These are phyloP conservation scores for Zymoseptoria pseudotritici DNA, from an alignment of 2,329 filamentous ascomycete genomes.

Conservation along the genomic window DNA sequence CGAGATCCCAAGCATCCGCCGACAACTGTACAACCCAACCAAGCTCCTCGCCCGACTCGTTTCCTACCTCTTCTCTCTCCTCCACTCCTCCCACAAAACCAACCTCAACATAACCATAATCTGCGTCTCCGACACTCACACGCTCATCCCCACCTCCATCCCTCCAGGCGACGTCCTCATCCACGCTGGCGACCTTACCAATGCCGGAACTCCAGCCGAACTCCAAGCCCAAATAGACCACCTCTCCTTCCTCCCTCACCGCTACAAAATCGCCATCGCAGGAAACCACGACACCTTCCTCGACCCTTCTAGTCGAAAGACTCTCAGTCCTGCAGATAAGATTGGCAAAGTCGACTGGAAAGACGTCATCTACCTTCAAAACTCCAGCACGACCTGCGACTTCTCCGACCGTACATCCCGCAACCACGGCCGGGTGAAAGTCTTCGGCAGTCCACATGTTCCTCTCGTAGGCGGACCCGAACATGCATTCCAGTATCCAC, in stretches of 20 bases:
- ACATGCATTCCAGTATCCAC: slow-evolving; percentile 71
- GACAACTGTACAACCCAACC: slow-evolving; percentile 27
- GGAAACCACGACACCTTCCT: slow-evolving; percentile 90
- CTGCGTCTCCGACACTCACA: slow-evolving; percentile 87
- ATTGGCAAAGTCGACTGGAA: slow-evolving; percentile 55
- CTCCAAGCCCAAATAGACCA: slow-evolving; percentile 82
- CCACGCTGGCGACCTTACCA: slow-evolving; percentile 79
- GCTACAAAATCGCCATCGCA: slow-evolving; percentile 71
- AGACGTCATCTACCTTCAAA: slow-evolving; percentile 67
- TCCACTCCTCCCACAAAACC: slow-evolving; percentile 57
- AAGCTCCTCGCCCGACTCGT: slow-evolving; percentile 36
- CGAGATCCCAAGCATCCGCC: slow-evolving; percentile 17
- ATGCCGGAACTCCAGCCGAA: slow-evolving; percentile 61
- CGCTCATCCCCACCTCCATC: slow-evolving; percentile 46
- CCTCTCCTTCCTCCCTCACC: slow-evolving; percentile 66
- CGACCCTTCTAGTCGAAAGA: slow-evolving; percentile 55
- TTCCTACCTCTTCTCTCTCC: slow-evolving; percentile 48
- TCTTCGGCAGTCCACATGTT: slow-evolving; percentile 68
- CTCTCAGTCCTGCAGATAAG: slow-evolving; percentile 43
- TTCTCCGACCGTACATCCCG: slow-evolving; percentile 36
- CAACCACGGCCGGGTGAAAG: slow-evolving; percentile 47
- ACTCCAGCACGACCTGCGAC: slow-evolving; percentile 37
- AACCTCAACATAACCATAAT: slow-evolving; percentile 63
- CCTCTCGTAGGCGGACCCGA: slow-evolving; percentile 64
- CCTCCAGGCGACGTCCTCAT: slow-evolving; percentile 78